phyloP scores from a whole-genome alignment of 305 asterid genomes.

The Solanum aculeatissimum region DNA sequence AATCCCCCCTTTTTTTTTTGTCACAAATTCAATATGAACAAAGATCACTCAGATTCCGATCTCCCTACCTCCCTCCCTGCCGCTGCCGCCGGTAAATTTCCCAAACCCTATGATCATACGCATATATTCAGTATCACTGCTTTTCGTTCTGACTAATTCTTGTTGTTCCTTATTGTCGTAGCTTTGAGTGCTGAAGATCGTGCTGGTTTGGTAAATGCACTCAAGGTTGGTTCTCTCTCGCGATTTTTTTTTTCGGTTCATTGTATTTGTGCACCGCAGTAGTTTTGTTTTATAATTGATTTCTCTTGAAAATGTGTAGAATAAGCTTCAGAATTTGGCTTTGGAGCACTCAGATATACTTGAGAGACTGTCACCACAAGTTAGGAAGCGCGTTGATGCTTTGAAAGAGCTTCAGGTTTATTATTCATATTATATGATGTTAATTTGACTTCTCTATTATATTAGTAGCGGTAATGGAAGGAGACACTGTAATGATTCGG shows the following conservation, averaged over 20 bases:
- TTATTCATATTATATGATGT: background rate
- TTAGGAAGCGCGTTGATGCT: conserved; percentile 46
- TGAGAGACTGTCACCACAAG: conserved; percentile 37
- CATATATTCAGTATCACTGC: background rate
- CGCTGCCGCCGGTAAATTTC: conserved; percentile 59
- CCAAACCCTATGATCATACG: background rate
- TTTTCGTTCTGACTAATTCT: conserved; percentile 2
- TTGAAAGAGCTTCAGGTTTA: conserved; percentile 42
- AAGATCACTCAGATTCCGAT: conserved; percentile 38
- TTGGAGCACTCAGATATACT: conserved; percentile 26
- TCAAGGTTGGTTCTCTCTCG: conserved; percentile 34
- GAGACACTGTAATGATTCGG: background rate
- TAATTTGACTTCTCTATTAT: background rate
- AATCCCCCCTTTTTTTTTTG: background rate
- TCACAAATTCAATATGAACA: conserved; percentile 1
- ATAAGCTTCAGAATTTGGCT: background rate
- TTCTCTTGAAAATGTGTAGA: background rate
- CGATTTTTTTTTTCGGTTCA: background rate
- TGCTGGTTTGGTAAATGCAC: conserved; percentile 59
- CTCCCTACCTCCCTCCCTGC: conserved; percentile 63
- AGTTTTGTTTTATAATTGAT: background rate
- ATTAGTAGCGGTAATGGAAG: background rate
- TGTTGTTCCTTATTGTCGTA: conserved; percentile 12
- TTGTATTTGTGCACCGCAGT: background rate
- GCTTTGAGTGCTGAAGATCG: conserved; percentile 86